Conservation (phyloP, 495 filamentous ascomycete genomes). For the Tuber magnatum region DNA sequence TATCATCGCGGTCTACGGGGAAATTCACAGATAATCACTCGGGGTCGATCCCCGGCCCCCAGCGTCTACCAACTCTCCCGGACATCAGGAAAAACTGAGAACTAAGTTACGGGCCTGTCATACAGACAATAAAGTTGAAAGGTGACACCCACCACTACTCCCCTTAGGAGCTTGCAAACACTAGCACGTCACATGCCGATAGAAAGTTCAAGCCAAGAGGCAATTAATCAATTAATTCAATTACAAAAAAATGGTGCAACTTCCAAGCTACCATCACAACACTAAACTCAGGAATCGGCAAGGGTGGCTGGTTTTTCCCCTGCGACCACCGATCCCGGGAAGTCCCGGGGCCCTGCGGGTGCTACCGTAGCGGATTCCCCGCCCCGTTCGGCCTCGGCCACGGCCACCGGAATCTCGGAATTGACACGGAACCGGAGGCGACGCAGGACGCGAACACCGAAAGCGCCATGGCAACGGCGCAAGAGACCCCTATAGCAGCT, state of each 20-base stretch:
- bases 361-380: neutral
- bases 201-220: neutral
- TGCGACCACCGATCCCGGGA: neutral
- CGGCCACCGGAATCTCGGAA: neutral
- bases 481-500: slow-evolving; percentile 5
- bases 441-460: neutral
- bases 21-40: neutral
- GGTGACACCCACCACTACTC: neutral
- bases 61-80: neutral
- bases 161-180: neutral
- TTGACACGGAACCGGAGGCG: neutral
- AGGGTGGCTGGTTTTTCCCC: neutral
- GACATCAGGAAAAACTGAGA: neutral
- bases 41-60: neutral
- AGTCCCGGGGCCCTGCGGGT: neutral
- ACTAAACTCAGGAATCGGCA: neutral
- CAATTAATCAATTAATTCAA: neutral
- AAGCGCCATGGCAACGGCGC: neutral
- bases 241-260: neutral
- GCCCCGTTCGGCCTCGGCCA: too few relatives aligned
- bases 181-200: neutral
- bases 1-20: neutral
- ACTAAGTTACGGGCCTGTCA: neutral
- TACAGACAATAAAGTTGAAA: neutral
- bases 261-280: neutral